phyloP scores from a whole-genome alignment of 495 filamentous ascomycete genomes.

The Oleoguttula mirabilis region DNA sequence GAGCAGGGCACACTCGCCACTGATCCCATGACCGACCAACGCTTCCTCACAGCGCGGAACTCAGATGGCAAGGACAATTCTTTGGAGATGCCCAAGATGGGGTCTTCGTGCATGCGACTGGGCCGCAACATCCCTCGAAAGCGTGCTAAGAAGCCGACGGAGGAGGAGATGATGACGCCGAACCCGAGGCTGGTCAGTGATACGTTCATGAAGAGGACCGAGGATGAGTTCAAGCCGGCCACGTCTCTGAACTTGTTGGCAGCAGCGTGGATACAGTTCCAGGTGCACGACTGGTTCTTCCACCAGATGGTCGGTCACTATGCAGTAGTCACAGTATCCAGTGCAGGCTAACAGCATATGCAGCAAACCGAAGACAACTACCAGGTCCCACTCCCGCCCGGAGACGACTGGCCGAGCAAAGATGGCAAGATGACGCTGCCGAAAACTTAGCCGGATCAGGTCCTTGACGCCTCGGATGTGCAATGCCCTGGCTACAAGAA shows the following conservation, averaged over 20 bases:
- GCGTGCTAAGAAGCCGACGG: conserved; percentile 24
- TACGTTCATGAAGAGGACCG: conserved; percentile 27
- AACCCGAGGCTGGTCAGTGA: conserved; percentile 32
- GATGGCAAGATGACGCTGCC: conserved; percentile 24
- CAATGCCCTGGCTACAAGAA: conserved; percentile 33
- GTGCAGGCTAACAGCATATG: no score
- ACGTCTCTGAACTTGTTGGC: conserved; percentile 35
- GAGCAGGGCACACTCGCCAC: conserved; percentile 24
- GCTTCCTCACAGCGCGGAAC: conserved; percentile 27
- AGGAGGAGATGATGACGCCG: conserved; percentile 33
- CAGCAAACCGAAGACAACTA: conserved; percentile 6
- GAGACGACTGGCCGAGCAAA: conserved; percentile 1
- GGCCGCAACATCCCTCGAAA: conserved; percentile 32
- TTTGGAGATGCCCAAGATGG: conserved; percentile 31
- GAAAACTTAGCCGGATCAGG: conserved; percentile 23
- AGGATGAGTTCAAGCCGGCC: conserved; percentile 30
- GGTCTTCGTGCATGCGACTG: conserved; percentile 34
- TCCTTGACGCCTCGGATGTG: conserved; percentile 26
- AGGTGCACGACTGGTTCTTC: conserved; percentile 32
- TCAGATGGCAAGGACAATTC: conserved; percentile 36
- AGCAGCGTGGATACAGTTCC: conserved; percentile 39
- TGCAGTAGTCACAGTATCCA: not conserved
- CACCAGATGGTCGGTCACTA: conserved; percentile 18
- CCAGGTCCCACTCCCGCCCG: not conserved
- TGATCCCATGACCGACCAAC: conserved; percentile 21